phyloP scores from a whole-genome alignment of 441 rosid genomes.

The Cnidoscolus chayamansa region DNA sequence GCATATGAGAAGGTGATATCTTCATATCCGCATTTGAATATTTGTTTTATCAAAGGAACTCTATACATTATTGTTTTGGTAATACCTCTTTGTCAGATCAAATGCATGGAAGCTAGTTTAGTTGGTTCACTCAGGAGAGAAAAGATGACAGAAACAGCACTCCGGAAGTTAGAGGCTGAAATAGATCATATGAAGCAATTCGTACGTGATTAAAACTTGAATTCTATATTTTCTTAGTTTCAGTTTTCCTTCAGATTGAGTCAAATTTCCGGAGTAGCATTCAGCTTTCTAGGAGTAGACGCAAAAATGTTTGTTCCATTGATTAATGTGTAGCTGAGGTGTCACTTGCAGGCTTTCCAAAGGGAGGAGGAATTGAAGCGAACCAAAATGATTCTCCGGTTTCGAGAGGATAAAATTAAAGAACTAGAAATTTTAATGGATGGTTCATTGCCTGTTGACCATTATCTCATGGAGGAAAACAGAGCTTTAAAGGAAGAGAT shows the following conservation, averaged over 20 bases:
- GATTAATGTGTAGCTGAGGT: slow-evolving; percentile 26
- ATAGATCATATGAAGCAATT: slow-evolving; percentile 50
- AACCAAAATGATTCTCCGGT: slow-evolving; percentile 47
- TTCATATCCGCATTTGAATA: slow-evolving; percentile 22
- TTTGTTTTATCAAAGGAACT: slow-evolving; percentile 15
- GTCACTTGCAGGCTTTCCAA: slow-evolving; percentile 48
- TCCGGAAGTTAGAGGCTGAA: slow-evolving; percentile 54
- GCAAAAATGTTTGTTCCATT: slow-evolving; percentile 6
- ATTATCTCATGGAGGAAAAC: slow-evolving; percentile 61
- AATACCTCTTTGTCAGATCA: slow-evolving; percentile 36
- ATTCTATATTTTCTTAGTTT: slow-evolving; percentile 8
- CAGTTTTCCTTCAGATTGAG: slow-evolving; percentile 10
- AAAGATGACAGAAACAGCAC: slow-evolving; percentile 51
- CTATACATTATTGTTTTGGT: slow-evolving; percentile 21
- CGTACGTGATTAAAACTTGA: slow-evolving; percentile 40
- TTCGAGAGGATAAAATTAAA: slow-evolving; percentile 63
- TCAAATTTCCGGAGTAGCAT: slow-evolving; percentile 5
- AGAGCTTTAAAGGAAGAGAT: slow-evolving; percentile 61
- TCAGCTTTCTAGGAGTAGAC: slow-evolving; percentile 9
- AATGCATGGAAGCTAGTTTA: slow-evolving; percentile 41
- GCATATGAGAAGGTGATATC: slow-evolving; percentile 45
- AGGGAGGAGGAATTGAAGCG: slow-evolving; percentile 65
- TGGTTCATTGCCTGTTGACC: slow-evolving; percentile 49
- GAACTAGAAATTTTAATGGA: slow-evolving; percentile 48
- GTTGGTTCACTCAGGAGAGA: slow-evolving; percentile 67